Evolutionary conservation across 495 filamentous ascomycete genomes (phyloP), one percentile per base, ranked within the genome.

Genomic region (Neurospora terricola): DNA sequence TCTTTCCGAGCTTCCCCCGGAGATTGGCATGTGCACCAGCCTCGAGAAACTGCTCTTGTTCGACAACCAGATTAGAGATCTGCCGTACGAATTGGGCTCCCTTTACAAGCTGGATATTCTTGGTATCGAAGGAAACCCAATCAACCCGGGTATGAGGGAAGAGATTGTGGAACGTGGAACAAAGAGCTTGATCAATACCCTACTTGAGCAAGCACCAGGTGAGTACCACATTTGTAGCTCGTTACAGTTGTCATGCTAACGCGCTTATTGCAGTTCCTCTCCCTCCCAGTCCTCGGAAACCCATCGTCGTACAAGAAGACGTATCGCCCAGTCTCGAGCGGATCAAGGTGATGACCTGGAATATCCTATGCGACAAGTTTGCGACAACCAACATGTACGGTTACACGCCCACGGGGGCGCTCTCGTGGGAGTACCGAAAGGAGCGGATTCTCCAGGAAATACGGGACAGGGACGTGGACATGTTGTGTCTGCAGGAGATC

Each of bases 1-100:
- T 21, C 84, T 99, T 30, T 88, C 85, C 9, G 90, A 92, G 77
- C 85, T 99, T 9, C 96, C 96, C 7, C 89, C 92, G 21, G 95
- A 99, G 85, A 89, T 98, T 70, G 96, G 96, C 75, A 98, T 98
- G 94, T 91, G 97, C 73, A 93, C 93, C 48, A 93, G 92, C 74
- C 84, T 99, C 69, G 91, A 90, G 78, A 87, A 88, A 48, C 86
- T 99, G 1, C 83, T 92, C 27, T 83, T 97, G 4, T 97, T 97
- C 79, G 93, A 98, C 80, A 99, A 99, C 80, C 85, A 91, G 66
- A 90, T 99, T 71, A 88, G 87, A 70, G 89, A 86, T 8, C 86
- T 99, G 23, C 96, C 96, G 7, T 90, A 86, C 76, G 94, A 98
- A 80, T 83, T 99, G 73, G 96, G 96, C 4, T 92, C 92, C 54